Evolutionary conservation across 768 basidiomycete species (phyloP), one percentile per base, ranked within the genome.

Genomic region (Auricularia auricula-judae): DNA sequence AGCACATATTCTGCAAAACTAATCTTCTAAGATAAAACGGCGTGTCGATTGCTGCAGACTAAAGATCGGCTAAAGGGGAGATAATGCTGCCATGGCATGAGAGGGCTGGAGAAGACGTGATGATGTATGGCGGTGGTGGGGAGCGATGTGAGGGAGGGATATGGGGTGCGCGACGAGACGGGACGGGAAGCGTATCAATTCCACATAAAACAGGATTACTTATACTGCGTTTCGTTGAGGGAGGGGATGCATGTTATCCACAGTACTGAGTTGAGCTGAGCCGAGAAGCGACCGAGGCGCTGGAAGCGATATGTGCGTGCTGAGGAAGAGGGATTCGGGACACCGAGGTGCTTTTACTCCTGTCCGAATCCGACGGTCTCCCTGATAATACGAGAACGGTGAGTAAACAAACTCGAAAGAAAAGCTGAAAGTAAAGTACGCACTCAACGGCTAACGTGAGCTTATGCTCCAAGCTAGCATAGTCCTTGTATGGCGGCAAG

Each of bases 401-500:
- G 62, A 62, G 63, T 47, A 3, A 65, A 47, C 33, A 53, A 16
- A 66, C 59, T 42, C 29, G 61, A 64, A 33, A 66, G 16, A 59
- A 34, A 2, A 29, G 18, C 64, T n/a, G 12, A 67, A 66, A 68
- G 64, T 63, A 36, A 61, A 65, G 66, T 47, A 86, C 92, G 75
- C 75, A 91, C 90, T 96, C 93, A 65, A 95, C 91, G 63, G 93
- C 93, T 67, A 95, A 81, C 3, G 94, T 96, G 67, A 99, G 78
- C 79, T 98, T 98, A 59, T 98, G 89, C 74, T 98, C 96, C 69
- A 98, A 74, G 69, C 86, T 92, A 47, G 90, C 90, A 73, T 96
- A 97, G 70, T 93, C 92, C 73, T 93, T 95, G 75, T 99, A 99
- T 12, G 94, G 92, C n/a, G 97, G 97, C 63, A 99, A 76, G 77